Conservation (phyloP, 139 green algal genomes). For the Coelastrella sp. region DNA sequence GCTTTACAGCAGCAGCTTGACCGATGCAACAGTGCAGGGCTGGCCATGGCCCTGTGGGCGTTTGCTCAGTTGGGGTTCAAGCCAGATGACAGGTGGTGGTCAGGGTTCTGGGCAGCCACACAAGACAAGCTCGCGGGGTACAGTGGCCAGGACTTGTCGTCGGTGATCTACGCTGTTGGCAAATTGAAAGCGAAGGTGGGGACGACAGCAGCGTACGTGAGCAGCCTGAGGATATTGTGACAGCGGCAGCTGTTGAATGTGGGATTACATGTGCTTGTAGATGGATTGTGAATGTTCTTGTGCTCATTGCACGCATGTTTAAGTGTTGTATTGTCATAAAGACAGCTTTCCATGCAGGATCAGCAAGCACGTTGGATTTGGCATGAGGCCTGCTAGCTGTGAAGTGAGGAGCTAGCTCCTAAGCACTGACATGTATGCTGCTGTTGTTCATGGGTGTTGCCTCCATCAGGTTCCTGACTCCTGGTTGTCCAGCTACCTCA, state of each 20-base stretch:
- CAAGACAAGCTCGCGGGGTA: not conserved
- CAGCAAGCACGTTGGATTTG: too few species aligned
- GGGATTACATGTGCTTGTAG: too few species aligned
- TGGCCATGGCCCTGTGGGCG: conserved; percentile 32
- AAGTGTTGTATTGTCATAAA: too few species aligned
- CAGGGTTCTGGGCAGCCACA: not conserved
- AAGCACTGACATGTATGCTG: not conserved
- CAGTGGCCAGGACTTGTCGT: not conserved
- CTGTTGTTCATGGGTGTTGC: not conserved
- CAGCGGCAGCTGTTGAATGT: not conserved
- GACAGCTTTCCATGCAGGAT: too few species aligned
- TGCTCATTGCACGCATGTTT: too few species aligned
- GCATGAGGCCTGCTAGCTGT: too few species aligned
- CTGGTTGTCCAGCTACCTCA: conserved; percentile 23
- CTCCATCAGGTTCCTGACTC: not conserved
- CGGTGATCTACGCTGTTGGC: not conserved
- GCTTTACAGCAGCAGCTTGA: not conserved
- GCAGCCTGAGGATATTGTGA: not conserved
- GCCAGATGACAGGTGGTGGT: conserved; percentile 13
- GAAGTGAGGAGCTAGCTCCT: too few species aligned
- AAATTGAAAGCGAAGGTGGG: conserved; percentile 35
- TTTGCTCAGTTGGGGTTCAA: not conserved
- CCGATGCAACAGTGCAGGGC: not conserved
- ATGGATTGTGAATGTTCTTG: too few species aligned
- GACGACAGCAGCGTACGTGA: not conserved